phyloP scores from a whole-genome alignment of 2,329 filamentous ascomycete genomes.

The Alternaria triticimaculans region DNA sequence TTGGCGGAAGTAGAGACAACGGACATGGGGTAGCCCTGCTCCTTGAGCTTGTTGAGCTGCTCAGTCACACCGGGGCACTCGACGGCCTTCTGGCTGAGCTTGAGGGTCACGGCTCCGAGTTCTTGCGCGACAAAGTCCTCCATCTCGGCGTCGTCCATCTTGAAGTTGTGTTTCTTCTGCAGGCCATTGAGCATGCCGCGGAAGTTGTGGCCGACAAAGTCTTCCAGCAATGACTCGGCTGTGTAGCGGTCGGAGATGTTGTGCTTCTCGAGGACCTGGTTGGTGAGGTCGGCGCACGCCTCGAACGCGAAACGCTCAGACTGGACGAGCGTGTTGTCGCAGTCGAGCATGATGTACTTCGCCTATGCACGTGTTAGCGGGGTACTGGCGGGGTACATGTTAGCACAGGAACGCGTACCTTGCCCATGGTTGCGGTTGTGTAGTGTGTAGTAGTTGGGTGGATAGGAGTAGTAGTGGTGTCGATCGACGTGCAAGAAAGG shows the following conservation, averaged over 20 bases:
- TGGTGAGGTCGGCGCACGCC: constrained; percentile 87
- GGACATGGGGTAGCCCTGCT: constrained; percentile 72
- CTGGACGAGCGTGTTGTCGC: constrained; percentile 90
- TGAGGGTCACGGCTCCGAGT: constrained; percentile 82
- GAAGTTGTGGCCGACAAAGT: constrained; percentile 95
- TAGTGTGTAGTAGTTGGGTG: constrained; percentile 8
- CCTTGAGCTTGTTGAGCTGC: constrained; percentile 70
- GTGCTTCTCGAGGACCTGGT: constrained; percentile 77
- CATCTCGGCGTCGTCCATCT: constrained; percentile 70
- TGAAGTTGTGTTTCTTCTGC: constrained; percentile 76
- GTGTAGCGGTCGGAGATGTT: constrained; percentile 74
- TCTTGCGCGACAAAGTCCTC: constrained; percentile 77
- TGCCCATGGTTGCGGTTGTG: constrained; percentile 40
- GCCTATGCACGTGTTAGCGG: constrained; percentile 41
- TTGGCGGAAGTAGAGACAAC: constrained; percentile 84
- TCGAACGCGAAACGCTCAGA: constrained; percentile 91
- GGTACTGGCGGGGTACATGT: constrained; percentile 24
- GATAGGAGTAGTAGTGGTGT: constrained; percentile 14
- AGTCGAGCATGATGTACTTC: constrained; percentile 62
- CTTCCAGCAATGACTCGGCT: constrained; percentile 76
- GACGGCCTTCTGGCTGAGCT: constrained; percentile 71
- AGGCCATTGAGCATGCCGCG: constrained; percentile 85
- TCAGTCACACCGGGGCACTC: constrained; percentile 73
- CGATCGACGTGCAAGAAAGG: constrained; percentile 23
- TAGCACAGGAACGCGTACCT: constrained; percentile 24